A percentile compares a stretch with the other conserved stretches of the same genome.
These are phyloP conservation scores for Eucalyptus sp. DNA, from an alignment of 345 rosid species.

Conservation along the genomic window DNA sequence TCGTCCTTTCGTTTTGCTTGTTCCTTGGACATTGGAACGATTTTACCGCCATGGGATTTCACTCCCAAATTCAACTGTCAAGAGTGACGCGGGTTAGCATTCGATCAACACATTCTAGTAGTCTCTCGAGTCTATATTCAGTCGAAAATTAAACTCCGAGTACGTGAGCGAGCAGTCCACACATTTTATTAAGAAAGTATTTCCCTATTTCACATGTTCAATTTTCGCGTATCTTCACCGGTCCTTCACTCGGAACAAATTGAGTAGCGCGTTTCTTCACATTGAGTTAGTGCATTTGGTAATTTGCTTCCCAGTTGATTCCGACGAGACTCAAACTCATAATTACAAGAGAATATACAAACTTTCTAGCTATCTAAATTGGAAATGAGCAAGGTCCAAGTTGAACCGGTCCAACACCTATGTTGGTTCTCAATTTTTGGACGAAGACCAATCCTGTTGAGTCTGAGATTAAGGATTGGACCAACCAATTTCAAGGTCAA, in stretches of 20 bases:
- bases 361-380: neutral
- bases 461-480: too few species aligned
- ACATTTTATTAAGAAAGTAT: neutral
- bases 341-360: neutral
- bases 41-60: neutral
- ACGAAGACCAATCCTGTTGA: fast-evolving
- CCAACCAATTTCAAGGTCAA: fast-evolving
- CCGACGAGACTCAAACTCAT: neutral
- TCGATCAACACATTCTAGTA: neutral
- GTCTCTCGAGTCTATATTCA: neutral
- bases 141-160: neutral
- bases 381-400: fast-evolving
- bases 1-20: neutral
- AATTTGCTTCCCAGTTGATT: neutral
- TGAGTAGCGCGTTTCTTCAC: neutral
- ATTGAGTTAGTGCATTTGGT: neutral
- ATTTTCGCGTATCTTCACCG: fast-evolving
- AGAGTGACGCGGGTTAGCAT: neutral
- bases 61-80: neutral
- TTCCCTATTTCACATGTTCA: neutral
- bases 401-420: fast-evolving
- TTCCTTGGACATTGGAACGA: neutral
- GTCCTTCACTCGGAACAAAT: neutral
- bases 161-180: neutral
- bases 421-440: too few species aligned